phyloP scores from a whole-genome alignment of 2,329 filamentous ascomycete species.

The Fusarium albosuccineum region DNA sequence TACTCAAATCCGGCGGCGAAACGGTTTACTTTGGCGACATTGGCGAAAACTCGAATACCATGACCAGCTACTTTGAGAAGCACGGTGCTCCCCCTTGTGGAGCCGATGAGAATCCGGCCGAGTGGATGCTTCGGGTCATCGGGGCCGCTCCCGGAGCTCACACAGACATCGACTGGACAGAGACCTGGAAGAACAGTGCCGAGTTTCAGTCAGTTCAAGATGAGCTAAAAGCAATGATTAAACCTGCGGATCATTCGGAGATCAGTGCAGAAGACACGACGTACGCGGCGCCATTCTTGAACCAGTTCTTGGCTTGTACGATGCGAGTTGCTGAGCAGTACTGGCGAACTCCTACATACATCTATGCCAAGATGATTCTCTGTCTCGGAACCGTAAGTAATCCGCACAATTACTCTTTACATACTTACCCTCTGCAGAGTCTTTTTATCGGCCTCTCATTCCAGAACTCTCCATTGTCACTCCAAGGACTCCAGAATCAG shows the following conservation, averaged over 20 bases:
- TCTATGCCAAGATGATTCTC: constrained; percentile 61
- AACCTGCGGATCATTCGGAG: neutral
- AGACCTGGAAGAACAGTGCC: neutral
- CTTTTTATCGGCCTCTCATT: constrained; percentile 4
- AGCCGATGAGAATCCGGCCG: neutral
- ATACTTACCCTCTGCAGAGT: neutral
- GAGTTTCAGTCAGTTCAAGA: neutral
- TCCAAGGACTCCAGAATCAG: neutral
- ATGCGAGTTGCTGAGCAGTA: constrained; percentile 50
- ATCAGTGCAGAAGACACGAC: neutral
- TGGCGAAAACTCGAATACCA: neutral
- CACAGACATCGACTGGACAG: constrained; percentile 2
- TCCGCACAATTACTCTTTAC: neutral
- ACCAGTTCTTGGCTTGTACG: constrained; percentile 49
- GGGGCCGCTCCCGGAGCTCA: neutral
- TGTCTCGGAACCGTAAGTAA: neutral
- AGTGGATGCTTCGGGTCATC: constrained; percentile 5
- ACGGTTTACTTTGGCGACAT: constrained; percentile 72
- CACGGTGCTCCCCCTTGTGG: neutral
- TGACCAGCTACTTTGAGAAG: constrained; percentile 1
- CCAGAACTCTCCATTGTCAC: neutral
- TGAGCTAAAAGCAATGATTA: neutral
- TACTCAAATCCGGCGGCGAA: constrained; percentile 73
- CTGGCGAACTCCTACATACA: constrained; percentile 64
- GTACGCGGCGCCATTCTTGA: constrained; percentile 61